Percentiles rank a stretch among this genome's conserved stretches.
Conservation (phyloP, 306 rosid genomes). For the Vicia villosa region DNA sequence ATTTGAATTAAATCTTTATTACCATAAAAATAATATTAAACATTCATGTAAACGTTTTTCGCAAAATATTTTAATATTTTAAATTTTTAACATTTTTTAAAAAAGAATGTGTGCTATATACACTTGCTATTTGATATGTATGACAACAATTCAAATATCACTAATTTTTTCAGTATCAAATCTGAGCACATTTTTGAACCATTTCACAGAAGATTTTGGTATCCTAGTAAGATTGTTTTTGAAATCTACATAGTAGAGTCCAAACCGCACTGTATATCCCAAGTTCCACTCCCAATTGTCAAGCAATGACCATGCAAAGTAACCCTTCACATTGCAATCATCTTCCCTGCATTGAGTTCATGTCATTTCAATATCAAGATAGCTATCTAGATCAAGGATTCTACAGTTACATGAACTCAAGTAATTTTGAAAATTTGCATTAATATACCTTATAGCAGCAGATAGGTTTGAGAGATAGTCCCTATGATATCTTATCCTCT, state of each 20-base stretch:
- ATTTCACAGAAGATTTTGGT: constrained; percentile 76
- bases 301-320: constrained; percentile 92
- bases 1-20: too few relatives aligned
- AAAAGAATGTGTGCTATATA: background rate
- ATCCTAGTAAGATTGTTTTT: constrained; percentile 82
- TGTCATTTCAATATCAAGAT: constrained; percentile 32
- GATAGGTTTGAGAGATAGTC: constrained; percentile 93
- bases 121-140: background rate
- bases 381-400: background rate
- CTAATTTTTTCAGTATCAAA: constrained; percentile 30
- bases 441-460: constrained; percentile 77
- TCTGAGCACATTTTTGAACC: constrained; percentile 76
- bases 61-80: background rate
- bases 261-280: constrained; percentile 88
- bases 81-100: background rate
- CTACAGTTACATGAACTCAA: background rate
- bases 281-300: constrained; percentile 98
- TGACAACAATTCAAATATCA: constrained; percentile 35
- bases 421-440: background rate
- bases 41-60: too few relatives aligned
- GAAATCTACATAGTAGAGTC: constrained; percentile 86
- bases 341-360: constrained; percentile 63
- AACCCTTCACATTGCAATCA: constrained; percentile 73
- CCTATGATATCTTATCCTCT: constrained; percentile 72
- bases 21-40: too few relatives aligned